These are phyloP conservation scores for Solanum sparsipilum DNA, from an alignment of 257 asterid species.

Conservation along the genomic window DNA sequence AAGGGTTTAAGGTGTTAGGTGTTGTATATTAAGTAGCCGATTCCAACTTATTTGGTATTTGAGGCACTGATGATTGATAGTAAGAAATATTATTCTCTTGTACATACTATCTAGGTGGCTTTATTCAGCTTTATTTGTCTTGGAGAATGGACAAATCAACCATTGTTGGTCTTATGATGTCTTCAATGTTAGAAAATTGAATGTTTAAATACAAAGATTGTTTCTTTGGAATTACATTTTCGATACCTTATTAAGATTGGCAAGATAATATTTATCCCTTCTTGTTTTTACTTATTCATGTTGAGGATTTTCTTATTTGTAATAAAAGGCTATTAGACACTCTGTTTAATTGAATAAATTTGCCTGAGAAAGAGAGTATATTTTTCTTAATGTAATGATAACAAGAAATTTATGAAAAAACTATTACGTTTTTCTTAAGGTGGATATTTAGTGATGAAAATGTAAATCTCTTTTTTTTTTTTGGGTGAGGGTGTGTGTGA, in stretches of 20 bases:
- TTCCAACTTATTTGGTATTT: background rate
- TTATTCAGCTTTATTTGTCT: background rate
- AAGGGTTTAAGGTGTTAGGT: background rate
- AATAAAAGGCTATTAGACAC: background rate
- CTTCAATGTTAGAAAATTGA: background rate
- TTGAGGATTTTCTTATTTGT: no score
- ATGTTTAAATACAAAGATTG: background rate
- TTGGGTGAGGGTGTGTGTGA: background rate
- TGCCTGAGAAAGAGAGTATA: background rate
- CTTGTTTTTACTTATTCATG: background rate
- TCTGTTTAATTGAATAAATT: no score
- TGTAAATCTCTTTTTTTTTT: background rate
- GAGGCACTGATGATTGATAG: background rate
- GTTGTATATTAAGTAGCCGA: background rate
- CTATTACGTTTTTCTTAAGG: background rate
- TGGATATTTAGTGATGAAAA: background rate
- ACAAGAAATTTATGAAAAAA: no score
- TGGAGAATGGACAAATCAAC: background rate
- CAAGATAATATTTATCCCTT: background rate
- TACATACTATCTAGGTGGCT: background rate
- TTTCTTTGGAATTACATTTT: background rate
- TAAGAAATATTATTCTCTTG: background rate
- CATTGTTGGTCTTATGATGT: background rate
- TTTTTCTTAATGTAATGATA: background rate
- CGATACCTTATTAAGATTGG: background rate